Conservation (phyloP, 495 filamentous ascomycete genomes). For the Penicillium crystallinum region DNA sequence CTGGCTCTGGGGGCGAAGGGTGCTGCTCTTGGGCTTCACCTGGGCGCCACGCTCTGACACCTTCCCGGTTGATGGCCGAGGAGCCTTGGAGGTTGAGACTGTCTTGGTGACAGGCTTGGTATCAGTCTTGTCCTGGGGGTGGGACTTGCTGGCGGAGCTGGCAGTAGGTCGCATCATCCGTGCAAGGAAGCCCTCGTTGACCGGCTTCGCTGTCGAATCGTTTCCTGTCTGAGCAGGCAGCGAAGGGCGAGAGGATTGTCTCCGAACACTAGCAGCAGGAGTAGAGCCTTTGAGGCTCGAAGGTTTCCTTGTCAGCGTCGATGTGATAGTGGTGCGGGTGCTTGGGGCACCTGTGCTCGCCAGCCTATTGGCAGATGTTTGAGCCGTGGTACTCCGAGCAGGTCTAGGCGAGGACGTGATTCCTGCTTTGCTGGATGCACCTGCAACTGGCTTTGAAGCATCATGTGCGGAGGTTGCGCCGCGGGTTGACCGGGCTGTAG, state of each 20-base stretch:
- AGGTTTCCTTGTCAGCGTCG: slow-evolving; percentile 39
- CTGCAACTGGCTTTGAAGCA: slow-evolving; percentile 20
- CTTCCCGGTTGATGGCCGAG: slow-evolving; percentile 10
- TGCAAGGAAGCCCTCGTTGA: slow-evolving; percentile 75
- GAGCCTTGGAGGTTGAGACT: slow-evolving; percentile 19
- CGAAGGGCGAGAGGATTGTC: slow-evolving; percentile 39
- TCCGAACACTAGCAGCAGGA: slow-evolving; percentile 24
- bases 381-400: slow-evolving; percentile 56
- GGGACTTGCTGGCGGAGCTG: slow-evolving; percentile 68
- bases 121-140: slow-evolving; percentile 66
- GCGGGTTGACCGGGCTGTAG: slow-evolving; percentile 25
- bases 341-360: slow-evolving; percentile 36
- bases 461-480: slow-evolving; percentile 33
- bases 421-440: slow-evolving; percentile 45
- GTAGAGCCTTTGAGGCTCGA: slow-evolving; percentile 34
- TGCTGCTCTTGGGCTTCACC: slow-evolving; percentile 19
- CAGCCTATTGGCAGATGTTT: slow-evolving; percentile 54
- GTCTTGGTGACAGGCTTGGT: slow-evolving; percentile 34
- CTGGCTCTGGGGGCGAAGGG: slow-evolving; percentile 19
- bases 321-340: slow-evolving; percentile 40
- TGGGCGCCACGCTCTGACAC: slow-evolving; percentile 18
- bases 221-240: slow-evolving; percentile 26
- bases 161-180: slow-evolving; percentile 92
- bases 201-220: slow-evolving; percentile 38
- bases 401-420: slow-evolving; percentile 62